Conservation (phyloP, 495 filamentous ascomycete genomes). For the Penicillium maclennaniae region DNA sequence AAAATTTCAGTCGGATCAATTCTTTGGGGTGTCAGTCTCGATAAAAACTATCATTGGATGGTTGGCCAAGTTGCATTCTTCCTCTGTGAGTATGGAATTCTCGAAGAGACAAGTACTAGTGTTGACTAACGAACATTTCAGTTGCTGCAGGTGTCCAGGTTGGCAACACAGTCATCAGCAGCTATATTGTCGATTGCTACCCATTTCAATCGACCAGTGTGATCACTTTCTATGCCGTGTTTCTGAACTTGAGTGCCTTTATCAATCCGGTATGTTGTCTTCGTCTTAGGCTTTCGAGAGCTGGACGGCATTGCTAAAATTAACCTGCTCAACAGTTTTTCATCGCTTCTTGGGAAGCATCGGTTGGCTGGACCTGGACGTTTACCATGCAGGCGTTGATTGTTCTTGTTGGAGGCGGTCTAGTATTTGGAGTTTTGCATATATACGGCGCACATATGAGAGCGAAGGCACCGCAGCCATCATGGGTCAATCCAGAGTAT, state of each 20-base stretch:
- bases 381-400: constrained; percentile 55
- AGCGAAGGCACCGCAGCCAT: constrained; percentile 24
- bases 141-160: constrained; percentile 60
- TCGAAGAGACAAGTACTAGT: not conserved
- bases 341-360: constrained; percentile 51
- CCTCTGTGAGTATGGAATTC: constrained; percentile 26
- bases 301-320: not conserved
- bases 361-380: constrained; percentile 53
- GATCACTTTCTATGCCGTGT: constrained; percentile 58
- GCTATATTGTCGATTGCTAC: constrained; percentile 58
- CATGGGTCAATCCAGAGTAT: constrained; percentile 46
- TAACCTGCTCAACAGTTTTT: constrained; percentile 43
- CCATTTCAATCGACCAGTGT: constrained; percentile 56
- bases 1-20: constrained; percentile 33
- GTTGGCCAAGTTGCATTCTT: constrained; percentile 60
- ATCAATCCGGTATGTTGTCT: constrained; percentile 36
- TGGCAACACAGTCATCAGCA: constrained; percentile 53
- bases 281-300: not conserved
- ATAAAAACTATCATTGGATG: constrained; percentile 55
- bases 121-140: constrained; percentile 12
- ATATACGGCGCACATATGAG: constrained; percentile 39
- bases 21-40: constrained; percentile 57
- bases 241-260: constrained; percentile 54
- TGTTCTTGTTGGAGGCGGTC: constrained; percentile 37
- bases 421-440: constrained; percentile 43